Conservation (phyloP, 768 basidiomycete species). For the Lentinula raphanica region DNA sequence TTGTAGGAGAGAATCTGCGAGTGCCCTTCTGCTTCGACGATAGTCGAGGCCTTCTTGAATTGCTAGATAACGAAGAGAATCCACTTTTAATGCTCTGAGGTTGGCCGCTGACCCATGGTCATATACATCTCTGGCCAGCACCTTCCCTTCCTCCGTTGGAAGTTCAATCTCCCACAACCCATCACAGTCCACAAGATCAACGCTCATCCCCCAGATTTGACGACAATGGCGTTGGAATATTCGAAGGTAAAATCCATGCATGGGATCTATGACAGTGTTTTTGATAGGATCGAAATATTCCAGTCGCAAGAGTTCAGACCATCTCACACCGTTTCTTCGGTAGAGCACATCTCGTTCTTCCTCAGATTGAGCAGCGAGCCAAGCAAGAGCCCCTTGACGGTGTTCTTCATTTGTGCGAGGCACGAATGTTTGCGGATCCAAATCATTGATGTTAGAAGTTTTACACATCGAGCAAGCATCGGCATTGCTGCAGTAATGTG, state of each 20-base stretch:
- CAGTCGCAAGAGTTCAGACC: conserved; percentile 14
- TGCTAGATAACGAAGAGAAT: not conserved
- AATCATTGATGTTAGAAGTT: not conserved
- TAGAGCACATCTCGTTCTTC: conserved; percentile 11
- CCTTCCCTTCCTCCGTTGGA: not conserved
- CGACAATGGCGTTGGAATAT: conserved; percentile 12
- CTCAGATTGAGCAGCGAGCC: not conserved
- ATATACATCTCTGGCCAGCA: not conserved
- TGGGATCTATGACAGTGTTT: conserved; percentile 13
- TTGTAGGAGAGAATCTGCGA: not conserved
- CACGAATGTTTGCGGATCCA: not conserved
- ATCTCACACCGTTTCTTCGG: conserved; percentile 12
- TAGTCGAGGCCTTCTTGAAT: not conserved
- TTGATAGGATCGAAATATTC: conserved; percentile 19
- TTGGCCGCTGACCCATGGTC: not conserved
- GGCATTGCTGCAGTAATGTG: not conserved
- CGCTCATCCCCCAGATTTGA: conserved; percentile 20
- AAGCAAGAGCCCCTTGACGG: not conserved
- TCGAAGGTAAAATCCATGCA: conserved; percentile 8
- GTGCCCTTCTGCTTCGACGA: not conserved
- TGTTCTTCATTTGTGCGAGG: not conserved
- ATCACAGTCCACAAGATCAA: conserved; percentile 14
- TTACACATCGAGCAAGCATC: conserved; percentile 1
- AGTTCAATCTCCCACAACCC: conserved; percentile 3
- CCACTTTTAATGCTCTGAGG: not conserved